Evolutionary conservation across 768 basidiomycete genomes (phyloP).

Genomic region (Suillus plorans): DNA sequence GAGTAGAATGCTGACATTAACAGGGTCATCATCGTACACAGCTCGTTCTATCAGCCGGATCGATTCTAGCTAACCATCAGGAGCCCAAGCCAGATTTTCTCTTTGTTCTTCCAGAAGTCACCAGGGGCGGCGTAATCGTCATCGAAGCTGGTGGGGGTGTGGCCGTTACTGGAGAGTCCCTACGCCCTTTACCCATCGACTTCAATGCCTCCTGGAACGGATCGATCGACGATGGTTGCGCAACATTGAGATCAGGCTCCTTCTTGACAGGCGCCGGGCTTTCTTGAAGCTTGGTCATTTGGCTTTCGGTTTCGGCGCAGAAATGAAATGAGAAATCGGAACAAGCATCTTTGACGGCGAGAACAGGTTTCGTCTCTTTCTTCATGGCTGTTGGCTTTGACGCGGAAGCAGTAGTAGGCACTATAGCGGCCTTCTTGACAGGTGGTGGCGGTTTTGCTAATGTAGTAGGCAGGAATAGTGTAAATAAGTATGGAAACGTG

Average conservation of each 20-base stretch:
- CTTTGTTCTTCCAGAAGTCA: constrained; percentile 51
- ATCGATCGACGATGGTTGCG: constrained; percentile 75
- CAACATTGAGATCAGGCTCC: constrained; percentile 57
- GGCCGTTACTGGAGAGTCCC: constrained; percentile 59
- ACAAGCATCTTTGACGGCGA: constrained; percentile 69
- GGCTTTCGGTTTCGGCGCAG: constrained; percentile 80
- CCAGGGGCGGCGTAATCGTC: constrained; percentile 36
- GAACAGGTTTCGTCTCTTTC: constrained; percentile 48
- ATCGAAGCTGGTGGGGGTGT: constrained; percentile 50
- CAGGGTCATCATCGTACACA: constrained; percentile 85
- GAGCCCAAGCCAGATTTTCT: constrained; percentile 80
- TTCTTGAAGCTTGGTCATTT: constrained; percentile 88
- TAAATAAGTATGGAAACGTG: constrained; percentile 9
- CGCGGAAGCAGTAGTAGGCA: constrained; percentile 14
- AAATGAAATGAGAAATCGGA: constrained; percentile 90
- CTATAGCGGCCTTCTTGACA: constrained; percentile 61
- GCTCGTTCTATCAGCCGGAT: constrained; percentile 82
- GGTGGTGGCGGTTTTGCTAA: constrained; percentile 51
- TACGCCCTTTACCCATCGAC: constrained; percentile 63
- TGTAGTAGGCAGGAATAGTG: constrained; percentile 34
- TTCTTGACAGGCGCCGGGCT: constrained; percentile 49
- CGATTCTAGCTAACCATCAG: constrained; percentile 70
- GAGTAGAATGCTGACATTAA: constrained; percentile 71
- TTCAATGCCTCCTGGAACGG: constrained; percentile 84
- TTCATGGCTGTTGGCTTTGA: constrained; percentile 45